Base-by-base conservation (phyloP, 192 early-diverging fungal genomes). In the Podila verticillata region DNA sequence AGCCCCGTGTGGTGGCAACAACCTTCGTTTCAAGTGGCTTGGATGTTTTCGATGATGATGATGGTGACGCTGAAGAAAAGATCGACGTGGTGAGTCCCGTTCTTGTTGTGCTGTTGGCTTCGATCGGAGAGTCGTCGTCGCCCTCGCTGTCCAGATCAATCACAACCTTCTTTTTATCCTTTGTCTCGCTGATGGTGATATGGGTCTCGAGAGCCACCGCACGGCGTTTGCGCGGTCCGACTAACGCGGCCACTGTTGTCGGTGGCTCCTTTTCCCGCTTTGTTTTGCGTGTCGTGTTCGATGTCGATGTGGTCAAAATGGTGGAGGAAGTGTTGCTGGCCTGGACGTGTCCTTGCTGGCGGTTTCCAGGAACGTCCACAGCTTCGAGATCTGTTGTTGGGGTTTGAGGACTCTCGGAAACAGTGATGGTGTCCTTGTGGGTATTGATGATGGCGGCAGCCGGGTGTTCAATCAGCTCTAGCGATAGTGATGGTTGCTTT, bases 171-270 rank as follows among this genome's bases (percentile, higher is more conserved):
- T 57, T 34, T 26, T 59, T 57, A 7, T 2, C 19, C 32, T 13
- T 36, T n/a, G 47, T 12, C 20, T 49, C 29, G 29, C 1, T 49
- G 28, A 28, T 65, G 47, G 47, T 30, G 26, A 65, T 17, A 44
- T 44, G 12, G 39, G 39, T 44, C 13, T 17, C 39, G 13, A 15
- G 39, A 44, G 4, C 39, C 12, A 31, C 28, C 1, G 28, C n/a
- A 29, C 22, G 56, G 5, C 54, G 66, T 34, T 70, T 77, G 13
- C 66, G 51, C 2, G 74, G 65, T 39, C 67, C 63, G 7, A 77
- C 39, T 15, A 63, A 22, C 8, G 22, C 20, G 3, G 68, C 74
- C 20, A 77, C 35, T 0, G 74, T 60, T 7, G 28, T 59, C 2
- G 61, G 9, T 5, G 57, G 29, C 26, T 69, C 48, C 9, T 77